phyloP scores from a whole-genome alignment of 2,329 filamentous ascomycete genomes.

The Sordariomycetes sp. region DNA sequence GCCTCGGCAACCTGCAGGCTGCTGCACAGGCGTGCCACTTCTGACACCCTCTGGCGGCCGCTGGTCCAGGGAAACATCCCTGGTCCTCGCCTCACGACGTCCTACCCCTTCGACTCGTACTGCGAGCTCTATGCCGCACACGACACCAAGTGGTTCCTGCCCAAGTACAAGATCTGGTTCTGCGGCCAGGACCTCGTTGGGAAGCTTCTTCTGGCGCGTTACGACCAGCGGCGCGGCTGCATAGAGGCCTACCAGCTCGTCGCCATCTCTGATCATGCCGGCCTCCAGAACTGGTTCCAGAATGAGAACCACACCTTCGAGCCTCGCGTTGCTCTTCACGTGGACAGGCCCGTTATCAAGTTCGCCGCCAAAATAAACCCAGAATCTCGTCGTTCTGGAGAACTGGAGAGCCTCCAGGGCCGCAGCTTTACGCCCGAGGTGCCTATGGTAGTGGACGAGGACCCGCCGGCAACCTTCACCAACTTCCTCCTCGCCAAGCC shows the following conservation, averaged over 20 bases:
- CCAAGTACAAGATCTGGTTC: constrained; percentile 77
- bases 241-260: constrained; percentile 75
- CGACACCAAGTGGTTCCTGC: constrained; percentile 76
- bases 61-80: constrained; percentile 61
- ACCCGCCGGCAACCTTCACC: constrained; percentile 43
- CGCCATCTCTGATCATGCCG: constrained; percentile 45
- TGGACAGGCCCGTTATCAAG: constrained; percentile 61
- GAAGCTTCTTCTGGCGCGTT: constrained; percentile 65
- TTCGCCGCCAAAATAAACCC: neutral
- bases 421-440: constrained; percentile 33
- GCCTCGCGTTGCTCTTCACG: constrained; percentile 59
- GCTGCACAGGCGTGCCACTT: constrained; percentile 46
- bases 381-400: neutral
- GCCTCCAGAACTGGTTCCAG: constrained; percentile 52
- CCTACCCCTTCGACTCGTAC: constrained; percentile 53
- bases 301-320: constrained; percentile 65
- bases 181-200: constrained; percentile 63
- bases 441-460: constrained; percentile 38
- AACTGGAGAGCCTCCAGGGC: neutral
- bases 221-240: constrained; percentile 58
- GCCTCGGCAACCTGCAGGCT: constrained; percentile 50
- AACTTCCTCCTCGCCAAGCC: constrained; percentile 57
- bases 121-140: constrained; percentile 63
- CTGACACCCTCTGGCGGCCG: constrained; percentile 62
- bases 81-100: constrained; percentile 34